Conservation (phyloP, 768 basidiomycete genomes). For the Pulveroboletus sp. region DNA sequence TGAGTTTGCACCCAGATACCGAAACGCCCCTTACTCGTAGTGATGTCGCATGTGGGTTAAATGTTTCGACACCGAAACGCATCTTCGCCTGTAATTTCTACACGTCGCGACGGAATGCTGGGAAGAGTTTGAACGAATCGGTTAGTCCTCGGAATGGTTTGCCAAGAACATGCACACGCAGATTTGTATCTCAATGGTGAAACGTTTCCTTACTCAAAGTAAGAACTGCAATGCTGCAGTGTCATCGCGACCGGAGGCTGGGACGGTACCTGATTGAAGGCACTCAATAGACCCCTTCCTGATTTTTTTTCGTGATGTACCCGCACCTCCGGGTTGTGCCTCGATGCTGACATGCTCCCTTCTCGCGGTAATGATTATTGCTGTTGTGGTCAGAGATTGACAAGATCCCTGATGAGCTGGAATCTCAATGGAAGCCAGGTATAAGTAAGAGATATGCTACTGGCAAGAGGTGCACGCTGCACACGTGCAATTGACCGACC, state of each 20-base stretch:
- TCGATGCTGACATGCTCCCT: not conserved
- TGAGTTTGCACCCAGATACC: not conserved
- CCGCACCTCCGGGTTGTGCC: conserved; percentile 24
- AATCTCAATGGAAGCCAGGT: not conserved
- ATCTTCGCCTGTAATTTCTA: conserved; percentile 30
- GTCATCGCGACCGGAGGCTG: not conserved
- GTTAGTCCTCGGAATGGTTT: too few species aligned
- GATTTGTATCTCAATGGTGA: not conserved
- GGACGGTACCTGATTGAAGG: not conserved
- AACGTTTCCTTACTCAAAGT: not conserved
- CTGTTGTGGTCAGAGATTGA: conserved; percentile 67
- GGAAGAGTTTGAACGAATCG: not conserved
- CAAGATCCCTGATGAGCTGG: conserved; percentile 27
- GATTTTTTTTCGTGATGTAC: conserved; percentile 12
- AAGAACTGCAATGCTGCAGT: not conserved
- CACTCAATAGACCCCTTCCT: not conserved
- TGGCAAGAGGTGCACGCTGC: not conserved
- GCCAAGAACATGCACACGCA: not conserved
- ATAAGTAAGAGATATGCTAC: not conserved
- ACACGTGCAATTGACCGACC: not conserved
- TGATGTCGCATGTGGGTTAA: conserved; percentile 17
- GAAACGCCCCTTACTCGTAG: not conserved
- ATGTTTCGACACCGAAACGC: not conserved
- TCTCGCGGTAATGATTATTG: conserved; percentile 30
- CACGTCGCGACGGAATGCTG: conserved; percentile 15